Evolutionary conservation across 305 asterid genomes (phyloP).

Genomic region (Coffea humblotiana): DNA sequence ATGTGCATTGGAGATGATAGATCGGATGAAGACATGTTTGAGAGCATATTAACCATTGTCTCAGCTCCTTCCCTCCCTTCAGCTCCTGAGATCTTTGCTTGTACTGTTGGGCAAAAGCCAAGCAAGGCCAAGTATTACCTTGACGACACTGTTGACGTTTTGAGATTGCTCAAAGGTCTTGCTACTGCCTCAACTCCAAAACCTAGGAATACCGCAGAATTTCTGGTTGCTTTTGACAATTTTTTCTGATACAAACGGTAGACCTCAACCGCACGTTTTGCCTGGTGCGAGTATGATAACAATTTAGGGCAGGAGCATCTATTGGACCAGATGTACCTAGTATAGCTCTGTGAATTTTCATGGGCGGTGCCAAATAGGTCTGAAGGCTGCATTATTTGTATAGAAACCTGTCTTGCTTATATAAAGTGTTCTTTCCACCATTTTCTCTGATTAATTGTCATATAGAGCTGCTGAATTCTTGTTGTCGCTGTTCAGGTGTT

Average conservation of each 20-base stretch:
- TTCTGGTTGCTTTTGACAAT: slow-evolving; percentile 55
- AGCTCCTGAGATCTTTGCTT: slow-evolving; percentile 68
- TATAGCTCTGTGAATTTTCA: slow-evolving; percentile 34
- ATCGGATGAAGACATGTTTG: slow-evolving; percentile 90
- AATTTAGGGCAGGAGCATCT: slow-evolving; percentile 21
- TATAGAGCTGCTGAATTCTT: not conserved
- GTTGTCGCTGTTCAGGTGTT: not conserved
- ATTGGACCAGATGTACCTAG: slow-evolving; percentile 3
- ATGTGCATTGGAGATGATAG: slow-evolving; percentile 85
- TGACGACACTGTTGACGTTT: slow-evolving; percentile 68
- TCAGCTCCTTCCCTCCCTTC: slow-evolving; percentile 39
- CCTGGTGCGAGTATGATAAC: not conserved
- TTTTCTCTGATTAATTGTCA: not conserved
- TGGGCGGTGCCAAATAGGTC: slow-evolving; percentile 34
- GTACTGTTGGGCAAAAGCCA: slow-evolving; percentile 87
- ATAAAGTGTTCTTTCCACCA: slow-evolving; percentile 13
- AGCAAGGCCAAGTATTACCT: slow-evolving; percentile 88
- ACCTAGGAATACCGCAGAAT: slow-evolving; percentile 44
- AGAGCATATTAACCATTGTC: slow-evolving; percentile 57
- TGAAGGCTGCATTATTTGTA: slow-evolving; percentile 41
- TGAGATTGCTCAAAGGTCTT: slow-evolving; percentile 62
- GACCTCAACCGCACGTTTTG: slow-evolving; percentile 20
- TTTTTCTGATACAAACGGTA: slow-evolving; percentile 28
- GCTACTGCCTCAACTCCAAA: slow-evolving; percentile 57
- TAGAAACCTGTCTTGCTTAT: slow-evolving; percentile 30